Evolutionary conservation across 129 eudicot species (phyloP), one percentile per base, ranked within the genome.

Genomic region (Rutidosis leptorrhynchoides): DNA sequence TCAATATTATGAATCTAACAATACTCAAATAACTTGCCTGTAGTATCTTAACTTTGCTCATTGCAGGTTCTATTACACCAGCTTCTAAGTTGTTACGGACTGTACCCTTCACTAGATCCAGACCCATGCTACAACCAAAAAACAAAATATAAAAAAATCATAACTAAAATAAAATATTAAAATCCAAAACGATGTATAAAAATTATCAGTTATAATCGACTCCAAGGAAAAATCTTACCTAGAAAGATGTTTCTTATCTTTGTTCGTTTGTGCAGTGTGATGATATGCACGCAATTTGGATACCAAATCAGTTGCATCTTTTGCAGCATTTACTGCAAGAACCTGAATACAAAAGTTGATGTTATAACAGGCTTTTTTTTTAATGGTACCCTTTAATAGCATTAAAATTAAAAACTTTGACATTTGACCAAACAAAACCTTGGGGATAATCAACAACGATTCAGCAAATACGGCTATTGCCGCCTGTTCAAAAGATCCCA

Each of bases 391-490:
- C 19, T 24, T 19, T 21, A 68, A 0, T 8, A 60, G 37, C 45
- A 71, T 22, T 16, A 15, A 15, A 32, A 10, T 27, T 58, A 40
- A 4, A 26, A 17, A 67, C 19, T 45, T 46, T 64, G 11, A 48
- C 20, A 49, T 11, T 32, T 21, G 43, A 43, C 6, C 27, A 25
- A n/a, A 48, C 23, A 6, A 63, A 23, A 73, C 98, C 98, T 93
- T 87, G 1, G 96, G 96, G 45, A 88, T 86, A 20, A 93, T 75
- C 53, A 88, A 59, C 61, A 93, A 72, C 7, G 98, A 82, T 77
- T 93, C 98, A 32, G 96, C 98, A 75, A 88, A 93, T 60, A 88
- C 96, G 37, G 96, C 98, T 76, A 93, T 93, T 43, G 96, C 98
- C 58, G 86, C 73, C 83, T 93, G 98, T 78, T 92, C 98, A 54